Evolutionary conservation across 371 early-diverging fungal species (phyloP).

Genomic region (Rhizomucor pusillus): DNA sequence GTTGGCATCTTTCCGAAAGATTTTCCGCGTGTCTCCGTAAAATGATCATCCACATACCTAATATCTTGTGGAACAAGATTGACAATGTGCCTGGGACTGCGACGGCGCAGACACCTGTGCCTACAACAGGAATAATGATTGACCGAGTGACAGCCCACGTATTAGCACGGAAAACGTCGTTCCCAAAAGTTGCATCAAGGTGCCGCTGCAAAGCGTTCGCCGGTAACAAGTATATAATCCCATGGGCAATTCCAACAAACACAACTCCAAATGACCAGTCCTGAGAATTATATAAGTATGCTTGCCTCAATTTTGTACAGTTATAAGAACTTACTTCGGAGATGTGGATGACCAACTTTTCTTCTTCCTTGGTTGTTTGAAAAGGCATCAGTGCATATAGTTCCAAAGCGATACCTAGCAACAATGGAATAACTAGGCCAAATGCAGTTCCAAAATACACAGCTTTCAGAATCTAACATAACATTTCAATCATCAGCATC

Average conservation of each 20-base stretch:
- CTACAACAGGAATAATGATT: slow-evolving; percentile 29
- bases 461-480: slow-evolving; percentile 15
- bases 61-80: slow-evolving; percentile 5
- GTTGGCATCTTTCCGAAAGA: too few species aligned
- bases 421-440: slow-evolving; percentile 54
- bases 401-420: slow-evolving; percentile 54
- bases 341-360: slow-evolving; percentile 40
- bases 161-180: slow-evolving; percentile 26
- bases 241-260: slow-evolving; percentile 52
- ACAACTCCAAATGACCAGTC: slow-evolving; percentile 62
- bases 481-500: background rate
- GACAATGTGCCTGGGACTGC: slow-evolving; percentile 22
- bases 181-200: slow-evolving; percentile 26
- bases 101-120: slow-evolving; percentile 14
- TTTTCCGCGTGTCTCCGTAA: too few species aligned
- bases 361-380: slow-evolving; percentile 27
- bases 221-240: slow-evolving; percentile 44
- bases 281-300: slow-evolving; percentile 19
- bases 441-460: slow-evolving; percentile 39
- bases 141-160: slow-evolving; percentile 27
- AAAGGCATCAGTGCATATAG: slow-evolving; percentile 57
- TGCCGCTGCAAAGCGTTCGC: slow-evolving; percentile 34
- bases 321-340: slow-evolving; percentile 55
- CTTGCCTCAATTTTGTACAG: too few species aligned
- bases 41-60: slow-evolving; percentile 16